Base-by-base conservation (phyloP, 176 grass and related monocot genomes). In the Zoysia pacifica region DNA sequence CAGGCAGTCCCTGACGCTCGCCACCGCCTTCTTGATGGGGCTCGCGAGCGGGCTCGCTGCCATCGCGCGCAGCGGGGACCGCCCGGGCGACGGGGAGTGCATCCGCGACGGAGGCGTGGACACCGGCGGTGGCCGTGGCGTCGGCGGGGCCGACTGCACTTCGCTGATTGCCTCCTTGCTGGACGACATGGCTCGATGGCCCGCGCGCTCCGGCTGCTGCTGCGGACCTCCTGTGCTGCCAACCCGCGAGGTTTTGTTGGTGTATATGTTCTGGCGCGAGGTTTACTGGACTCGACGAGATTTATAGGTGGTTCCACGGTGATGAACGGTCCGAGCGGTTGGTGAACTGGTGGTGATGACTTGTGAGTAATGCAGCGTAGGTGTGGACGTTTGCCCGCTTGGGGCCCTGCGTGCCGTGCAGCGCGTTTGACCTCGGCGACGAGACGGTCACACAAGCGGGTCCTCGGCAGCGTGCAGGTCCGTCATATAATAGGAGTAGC, bases 31-130 rank as follows among this genome's bases (percentile, higher is more conserved):
- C 74, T 42, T 54, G 15, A 94, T 74, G 35, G 90, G 87, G 72
- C 90, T 94, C 4, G 90, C 90, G 1, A 74, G 63, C 44, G 91
- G 88, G 66, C 90, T 87, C 42, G 76, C 86, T 37, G 76, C 86
- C 85, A 79, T 53, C n/a, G 86, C 48, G 49, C 87, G 89, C 68
- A 88, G 77, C 53, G 94, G 88, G 8, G 91, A 88, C 76, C 63
- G 62, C 5, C 38, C 75, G 2, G 76, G 15, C 15, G 55, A 43
- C 55, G 89, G 94, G 3, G 94, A 94, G 20, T 84, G 89, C 8
- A 94, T 58, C 83, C 74, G 94, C 54, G 87, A 90, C 71, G 91
- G 91, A 28, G 94, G 94, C 4, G 81, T 13, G n/a, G 89, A 84
- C 55, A 94, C 77, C 14, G 81, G 82, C 59, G 76, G 74, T 0